Conservation (phyloP, 139 green algal species). For the Chlamydomonas sp. region DNA sequence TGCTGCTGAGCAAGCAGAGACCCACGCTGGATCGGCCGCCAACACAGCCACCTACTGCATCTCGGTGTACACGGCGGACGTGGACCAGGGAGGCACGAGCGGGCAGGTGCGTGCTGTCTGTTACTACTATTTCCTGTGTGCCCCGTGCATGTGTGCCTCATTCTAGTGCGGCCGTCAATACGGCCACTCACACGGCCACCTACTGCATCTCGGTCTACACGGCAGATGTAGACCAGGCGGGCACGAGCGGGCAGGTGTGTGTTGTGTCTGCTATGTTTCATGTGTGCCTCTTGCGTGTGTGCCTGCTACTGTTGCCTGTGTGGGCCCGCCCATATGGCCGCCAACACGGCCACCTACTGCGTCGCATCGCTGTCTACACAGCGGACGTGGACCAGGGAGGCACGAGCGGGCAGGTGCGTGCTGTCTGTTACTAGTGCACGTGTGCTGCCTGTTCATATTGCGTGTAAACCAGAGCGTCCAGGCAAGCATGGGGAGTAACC, state of each 20-base stretch:
- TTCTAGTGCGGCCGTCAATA: background rate
- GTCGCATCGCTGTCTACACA: conserved; percentile 2
- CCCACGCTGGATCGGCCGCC: background rate
- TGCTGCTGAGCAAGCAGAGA: background rate
- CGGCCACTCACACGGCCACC: too few relatives aligned
- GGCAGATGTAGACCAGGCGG: background rate
- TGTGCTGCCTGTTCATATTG: too few relatives aligned
- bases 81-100: background rate
- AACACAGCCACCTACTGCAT: conserved; percentile 12
- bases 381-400: background rate
- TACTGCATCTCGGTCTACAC: conserved; percentile 8
- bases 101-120: too few relatives aligned
- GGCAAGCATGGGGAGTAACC: too few relatives aligned
- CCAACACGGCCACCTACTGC: conserved; percentile 10
- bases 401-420: background rate
- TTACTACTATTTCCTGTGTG: conserved; percentile 2
- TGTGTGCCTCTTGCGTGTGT: background rate
- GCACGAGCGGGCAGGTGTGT: conserved; percentile 5
- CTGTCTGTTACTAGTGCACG: too few relatives aligned
- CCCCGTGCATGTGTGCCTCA: background rate
- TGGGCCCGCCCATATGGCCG: background rate
- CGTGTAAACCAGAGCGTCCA: too few relatives aligned
- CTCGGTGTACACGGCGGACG: background rate
- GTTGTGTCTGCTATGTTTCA: too few relatives aligned
- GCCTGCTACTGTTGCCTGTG: background rate